Evolutionary conservation across 345 rosid species (phyloP).

Genomic region (Arabis alpina): DNA sequence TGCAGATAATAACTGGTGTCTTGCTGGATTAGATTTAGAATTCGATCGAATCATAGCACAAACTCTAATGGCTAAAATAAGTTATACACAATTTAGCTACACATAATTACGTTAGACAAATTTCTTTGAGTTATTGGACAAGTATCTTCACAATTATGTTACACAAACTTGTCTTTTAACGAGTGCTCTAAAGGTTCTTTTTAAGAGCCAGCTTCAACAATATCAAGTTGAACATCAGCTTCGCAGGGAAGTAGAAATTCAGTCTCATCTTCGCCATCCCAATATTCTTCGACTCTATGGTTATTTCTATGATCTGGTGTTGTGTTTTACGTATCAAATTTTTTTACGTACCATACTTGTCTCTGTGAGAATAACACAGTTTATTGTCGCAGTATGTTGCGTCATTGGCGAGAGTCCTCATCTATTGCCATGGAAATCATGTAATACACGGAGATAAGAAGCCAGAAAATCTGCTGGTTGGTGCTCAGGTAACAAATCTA

Average conservation of each 20-base stretch:
- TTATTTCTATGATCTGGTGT: conserved; percentile 93
- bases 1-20: no score
- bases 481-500: conserved; percentile 65
- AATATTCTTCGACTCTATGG: conserved; percentile 89
- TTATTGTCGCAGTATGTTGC: conserved; percentile 71
- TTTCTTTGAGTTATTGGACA: no score
- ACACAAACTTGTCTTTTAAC: no score
- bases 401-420: conserved; percentile 92
- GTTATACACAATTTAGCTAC: no score
- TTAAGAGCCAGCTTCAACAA: conserved; percentile 88
- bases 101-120: background rate
- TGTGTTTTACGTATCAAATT: conserved; percentile 26
- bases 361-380: background rate
- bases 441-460: conserved; percentile 97
- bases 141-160: conserved; percentile 15
- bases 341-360: background rate
- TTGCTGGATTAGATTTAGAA: no score
- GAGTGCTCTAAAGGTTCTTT: conserved; percentile 88
- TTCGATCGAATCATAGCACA: no score
- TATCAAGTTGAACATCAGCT: conserved; percentile 96
- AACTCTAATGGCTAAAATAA: no score
- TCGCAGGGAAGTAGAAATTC: conserved; percentile 92
- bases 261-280: conserved; percentile 90
- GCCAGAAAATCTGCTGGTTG: conserved; percentile 90
- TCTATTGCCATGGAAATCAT: conserved; percentile 98